Base-by-base conservation (phyloP, 495 filamentous ascomycete species). In the Penicillium maclennaniae region DNA sequence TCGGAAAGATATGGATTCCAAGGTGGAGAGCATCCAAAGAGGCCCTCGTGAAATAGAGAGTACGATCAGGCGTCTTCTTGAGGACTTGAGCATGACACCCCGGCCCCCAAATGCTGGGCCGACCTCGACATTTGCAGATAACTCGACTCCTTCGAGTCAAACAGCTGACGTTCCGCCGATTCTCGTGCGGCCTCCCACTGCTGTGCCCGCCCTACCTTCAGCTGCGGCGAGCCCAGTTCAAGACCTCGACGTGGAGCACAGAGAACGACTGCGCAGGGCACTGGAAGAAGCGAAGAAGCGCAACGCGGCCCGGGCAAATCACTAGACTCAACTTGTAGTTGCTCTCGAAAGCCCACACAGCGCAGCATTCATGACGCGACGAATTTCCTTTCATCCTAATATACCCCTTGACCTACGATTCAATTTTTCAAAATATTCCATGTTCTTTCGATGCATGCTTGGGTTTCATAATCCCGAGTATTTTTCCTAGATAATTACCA, bases 251-350 rank as follows among this genome's bases (percentile, higher is more conserved):
- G 54, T 60, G 9, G 70, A 71, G 43, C 73, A 79, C 54, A 66
- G 76, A 54, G 66, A 77, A 46, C 66, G 77, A 40, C 54, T 79
- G 31, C 73, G 71, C 26, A 76, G 66, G 53, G 76, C 78, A 4
- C 49, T 80, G 42, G 75, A 79, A 38, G 69, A 73, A 25, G 77
- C 76, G 5, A 79, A 79, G 60, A 74, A 67, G 58, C 69, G 77
- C 47, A 79, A 81, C 60, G 74, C 76, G 26, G 67, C 65, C 17
- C 70, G 67, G 48, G 54, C 56, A 43, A 55, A 56, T 28, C 46
- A 49, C 42, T 63, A 37, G 26, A 26, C 39, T 54, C n/a, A n/a
- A 17, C 21, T 23, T 43, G 21, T 19, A 14, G 14, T 10, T 28
- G 20, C 40, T 20, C 21, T 10, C 8, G 14, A 14, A 23, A 12